Percentiles rank a stretch among this genome's conserved stretches.
Evolutionary conservation across 768 basidiomycete genomes (phyloP).

Genomic region (Jaapia argillacea): DNA sequence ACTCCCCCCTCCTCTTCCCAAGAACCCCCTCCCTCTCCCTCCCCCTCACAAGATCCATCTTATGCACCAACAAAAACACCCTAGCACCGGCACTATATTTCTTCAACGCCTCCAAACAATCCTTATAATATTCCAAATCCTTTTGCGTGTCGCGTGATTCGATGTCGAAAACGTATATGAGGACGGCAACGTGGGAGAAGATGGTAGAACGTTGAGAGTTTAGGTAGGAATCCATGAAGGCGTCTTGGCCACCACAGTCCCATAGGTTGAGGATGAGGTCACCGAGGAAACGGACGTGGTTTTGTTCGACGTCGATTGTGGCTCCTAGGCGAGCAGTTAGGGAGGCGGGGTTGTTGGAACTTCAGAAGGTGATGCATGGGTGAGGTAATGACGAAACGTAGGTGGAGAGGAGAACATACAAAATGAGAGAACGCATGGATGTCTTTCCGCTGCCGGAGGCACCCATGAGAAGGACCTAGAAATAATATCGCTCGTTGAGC

Average conservation of each 20-base stretch:
- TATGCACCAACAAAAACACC: slow-evolving; percentile 89
- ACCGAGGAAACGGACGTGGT: slow-evolving; percentile 93
- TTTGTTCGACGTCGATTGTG: slow-evolving; percentile 97
- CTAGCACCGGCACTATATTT: slow-evolving; percentile 74
- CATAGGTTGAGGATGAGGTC: slow-evolving; percentile 94
- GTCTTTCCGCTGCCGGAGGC: slow-evolving; percentile 92
- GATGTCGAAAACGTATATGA: slow-evolving; percentile 98
- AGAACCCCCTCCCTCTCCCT: slow-evolving; percentile 50
- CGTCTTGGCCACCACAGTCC: slow-evolving; percentile 98
- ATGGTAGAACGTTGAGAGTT: slow-evolving; percentile 87
- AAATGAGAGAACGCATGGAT: slow-evolving; percentile 98
- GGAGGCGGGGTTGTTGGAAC: slow-evolving; percentile 90
- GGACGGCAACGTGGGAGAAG: slow-evolving; percentile 92
- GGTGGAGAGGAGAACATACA: slow-evolving; percentile 46
- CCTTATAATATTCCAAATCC: slow-evolving; percentile 87
- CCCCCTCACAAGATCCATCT: slow-evolving; percentile 89
- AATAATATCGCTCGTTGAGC: too few species aligned
- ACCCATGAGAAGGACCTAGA: slow-evolving; percentile 94
- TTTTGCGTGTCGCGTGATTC: slow-evolving; percentile 76
- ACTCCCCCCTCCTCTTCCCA: slow-evolving; percentile 63
- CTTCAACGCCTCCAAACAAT: slow-evolving; percentile 77
- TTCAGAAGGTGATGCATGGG: slow-evolving; percentile 21
- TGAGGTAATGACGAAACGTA: slow-evolving; percentile 8
- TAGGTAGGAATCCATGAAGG: slow-evolving; percentile 97
- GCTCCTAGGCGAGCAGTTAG: slow-evolving; percentile 88